Conservation (phyloP, 129 eudicot genomes). For the Escallonia rubra region DNA sequence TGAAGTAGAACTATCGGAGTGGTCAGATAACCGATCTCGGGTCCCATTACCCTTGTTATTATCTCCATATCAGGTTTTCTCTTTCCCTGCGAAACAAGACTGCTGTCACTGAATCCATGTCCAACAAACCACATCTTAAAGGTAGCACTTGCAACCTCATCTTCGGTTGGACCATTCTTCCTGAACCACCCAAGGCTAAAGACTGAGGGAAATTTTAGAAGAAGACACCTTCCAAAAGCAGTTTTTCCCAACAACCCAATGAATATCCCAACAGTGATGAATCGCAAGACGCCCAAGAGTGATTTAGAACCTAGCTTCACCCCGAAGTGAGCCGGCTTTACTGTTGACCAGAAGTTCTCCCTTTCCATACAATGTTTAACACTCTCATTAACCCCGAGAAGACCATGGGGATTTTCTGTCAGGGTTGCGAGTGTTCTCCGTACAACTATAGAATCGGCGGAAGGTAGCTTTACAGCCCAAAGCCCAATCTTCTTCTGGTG, state of each 20-base stretch:
- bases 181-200: slow-evolving; percentile 67
- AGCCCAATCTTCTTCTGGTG: slow-evolving; percentile 63
- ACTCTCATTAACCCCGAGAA: slow-evolving; percentile 67
- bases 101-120: slow-evolving; percentile 53
- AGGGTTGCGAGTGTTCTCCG: slow-evolving; percentile 67
- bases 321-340: slow-evolving; percentile 85
- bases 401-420: slow-evolving; percentile 61
- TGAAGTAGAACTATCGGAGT: slow-evolving; percentile 76
- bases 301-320: slow-evolving; percentile 56
- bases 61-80: slow-evolving; percentile 62
- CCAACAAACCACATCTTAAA: slow-evolving; percentile 92
- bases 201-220: slow-evolving; percentile 56
- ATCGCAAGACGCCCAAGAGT: slow-evolving; percentile 31
- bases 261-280: slow-evolving; percentile 41
- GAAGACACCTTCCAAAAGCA: slow-evolving; percentile 69
- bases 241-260: slow-evolving; percentile 41
- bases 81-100: slow-evolving; percentile 23
- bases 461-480: slow-evolving; percentile 77
- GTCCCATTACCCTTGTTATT: slow-evolving; percentile 74
- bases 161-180: slow-evolving; percentile 74
- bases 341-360: slow-evolving; percentile 59
- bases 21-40: slow-evolving; percentile 74
- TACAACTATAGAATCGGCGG: slow-evolving; percentile 71
- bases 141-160: slow-evolving; percentile 58
- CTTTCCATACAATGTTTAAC: slow-evolving; percentile 39